Conservation (phyloP, 352 stramenopile species). For the Saprolegnia parasitica region DNA sequence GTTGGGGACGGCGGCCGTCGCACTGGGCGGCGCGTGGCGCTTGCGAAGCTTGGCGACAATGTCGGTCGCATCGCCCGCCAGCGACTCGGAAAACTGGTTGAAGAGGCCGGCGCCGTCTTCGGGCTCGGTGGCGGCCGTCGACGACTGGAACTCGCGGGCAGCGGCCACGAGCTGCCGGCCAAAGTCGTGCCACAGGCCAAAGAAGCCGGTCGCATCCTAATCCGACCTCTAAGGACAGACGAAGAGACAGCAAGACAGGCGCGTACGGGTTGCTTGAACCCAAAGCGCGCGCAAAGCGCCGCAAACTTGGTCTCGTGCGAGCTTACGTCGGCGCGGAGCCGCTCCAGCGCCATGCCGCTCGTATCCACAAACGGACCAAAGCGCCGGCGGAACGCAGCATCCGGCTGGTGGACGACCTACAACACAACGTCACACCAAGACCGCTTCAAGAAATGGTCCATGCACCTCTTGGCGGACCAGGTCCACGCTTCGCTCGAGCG, state of each 20-base stretch:
- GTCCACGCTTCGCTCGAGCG: not conserved
- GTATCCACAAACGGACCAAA: no score
- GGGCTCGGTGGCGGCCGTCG: not conserved
- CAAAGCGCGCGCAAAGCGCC: not conserved
- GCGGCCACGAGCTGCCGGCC: not conserved
- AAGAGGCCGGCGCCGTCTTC: constrained; percentile 20
- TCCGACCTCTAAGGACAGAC: not conserved
- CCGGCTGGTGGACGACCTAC: no score
- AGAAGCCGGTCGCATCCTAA: constrained; percentile 11
- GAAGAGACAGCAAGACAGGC: not conserved
- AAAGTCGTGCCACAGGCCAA: constrained; percentile 17
- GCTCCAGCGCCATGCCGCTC: not conserved
- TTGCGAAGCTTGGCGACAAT: constrained; percentile 26
- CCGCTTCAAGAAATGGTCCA: not conserved
- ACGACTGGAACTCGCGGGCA: not conserved
- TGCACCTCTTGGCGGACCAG: constrained; percentile 13
- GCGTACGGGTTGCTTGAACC: not conserved
- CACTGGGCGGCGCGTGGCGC: not conserved
- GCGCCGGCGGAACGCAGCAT: no score
- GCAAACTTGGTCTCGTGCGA: constrained; percentile 11
- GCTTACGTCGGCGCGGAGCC: not conserved
- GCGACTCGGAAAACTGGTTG: constrained; percentile 23
- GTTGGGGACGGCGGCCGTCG: not conserved
- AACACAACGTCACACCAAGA: no score
- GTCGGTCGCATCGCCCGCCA: constrained; percentile 14